A percentile compares a stretch with the other conserved stretches of the same genome.
These are phyloP conservation scores for Ceriops decandra DNA, from an alignment of 345 rosid species.

Conservation along the genomic window DNA sequence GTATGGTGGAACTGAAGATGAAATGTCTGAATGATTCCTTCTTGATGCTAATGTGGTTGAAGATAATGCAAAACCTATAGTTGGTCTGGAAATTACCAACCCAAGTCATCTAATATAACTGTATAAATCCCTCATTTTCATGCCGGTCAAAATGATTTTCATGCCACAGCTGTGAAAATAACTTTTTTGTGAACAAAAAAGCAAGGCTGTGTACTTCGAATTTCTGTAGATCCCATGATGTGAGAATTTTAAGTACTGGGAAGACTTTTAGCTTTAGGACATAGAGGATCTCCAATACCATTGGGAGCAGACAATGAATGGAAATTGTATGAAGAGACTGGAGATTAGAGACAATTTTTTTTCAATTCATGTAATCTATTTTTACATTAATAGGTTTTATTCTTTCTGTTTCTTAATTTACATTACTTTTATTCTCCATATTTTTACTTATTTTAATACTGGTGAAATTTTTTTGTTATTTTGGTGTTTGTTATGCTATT, in stretches of 20 bases:
- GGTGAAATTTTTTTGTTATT: too few species aligned
- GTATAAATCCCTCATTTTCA: neutral
- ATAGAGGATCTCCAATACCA: slow-evolving; percentile 3
- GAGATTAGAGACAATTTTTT: neutral
- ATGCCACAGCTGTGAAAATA: too few species aligned
- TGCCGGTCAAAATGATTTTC: neutral
- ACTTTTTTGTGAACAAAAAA: too few species aligned
- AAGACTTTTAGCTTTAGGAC: too few species aligned
- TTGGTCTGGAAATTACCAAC: neutral
- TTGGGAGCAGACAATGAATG: slow-evolving; percentile 6
- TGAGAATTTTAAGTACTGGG: too few species aligned
- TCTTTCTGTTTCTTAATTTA: neutral
- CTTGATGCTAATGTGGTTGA: slow-evolving; percentile 4
- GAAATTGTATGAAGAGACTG: neutral
- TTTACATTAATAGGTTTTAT: neutral
- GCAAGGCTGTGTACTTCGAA: too few species aligned
- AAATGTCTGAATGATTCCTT: slow-evolving; percentile 55
- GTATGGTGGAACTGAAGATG: slow-evolving; percentile 67
- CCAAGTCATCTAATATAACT: neutral
- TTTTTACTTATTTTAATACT: too few species aligned
- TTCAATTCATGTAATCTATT: neutral
- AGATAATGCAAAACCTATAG: neutral
- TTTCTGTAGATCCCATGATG: too few species aligned
- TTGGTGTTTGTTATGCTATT: too few species aligned
- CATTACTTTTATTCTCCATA: too few species aligned